Evolutionary conservation across 2,329 filamentous ascomycete genomes (phyloP).

Genomic region (Ophiocordyceps sinensis): DNA sequence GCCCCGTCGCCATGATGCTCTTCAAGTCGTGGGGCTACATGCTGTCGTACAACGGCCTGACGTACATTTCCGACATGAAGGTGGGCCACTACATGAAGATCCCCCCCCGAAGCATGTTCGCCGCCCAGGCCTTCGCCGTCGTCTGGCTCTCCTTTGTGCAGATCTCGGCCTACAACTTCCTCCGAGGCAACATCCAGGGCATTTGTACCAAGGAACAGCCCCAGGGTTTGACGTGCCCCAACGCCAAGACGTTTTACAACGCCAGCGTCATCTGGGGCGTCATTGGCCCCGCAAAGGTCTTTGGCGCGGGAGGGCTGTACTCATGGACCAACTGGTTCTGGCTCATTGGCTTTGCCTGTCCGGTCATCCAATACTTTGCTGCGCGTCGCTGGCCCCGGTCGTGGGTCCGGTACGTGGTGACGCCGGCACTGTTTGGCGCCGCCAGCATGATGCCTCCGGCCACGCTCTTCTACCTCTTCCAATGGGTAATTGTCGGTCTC

Average conservation of each 20-base stretch:
- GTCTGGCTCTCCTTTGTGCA: conserved; percentile 24
- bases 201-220: conserved; percentile 34
- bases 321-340: conserved; percentile 38
- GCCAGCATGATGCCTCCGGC: conserved; percentile 36
- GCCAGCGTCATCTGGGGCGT: conserved; percentile 47
- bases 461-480: conserved; percentile 38
- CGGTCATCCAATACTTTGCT: conserved; percentile 31
- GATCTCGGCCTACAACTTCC: conserved; percentile 22
- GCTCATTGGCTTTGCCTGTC: conserved; percentile 34
- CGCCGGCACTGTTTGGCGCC: conserved; percentile 38
- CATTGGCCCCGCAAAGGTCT: conserved; percentile 28
- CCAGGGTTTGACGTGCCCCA: conserved; percentile 41
- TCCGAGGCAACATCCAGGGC: conserved; percentile 31
- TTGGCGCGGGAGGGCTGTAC: conserved; percentile 26
- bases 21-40: conserved; percentile 35
- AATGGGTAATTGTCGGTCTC: conserved; percentile 39
- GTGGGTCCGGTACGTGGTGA: conserved; percentile 33
- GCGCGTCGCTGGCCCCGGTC: conserved; percentile 32
- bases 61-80: conserved; percentile 34
- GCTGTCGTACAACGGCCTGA: conserved; percentile 29
- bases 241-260: conserved; percentile 44
- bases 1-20: conserved; percentile 33
- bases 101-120: conserved; percentile 34
- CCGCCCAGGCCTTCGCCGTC: conserved; percentile 26
- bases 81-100: conserved; percentile 40